Base-by-base conservation (phyloP, 805 yeast genomes). In the Blastobotrys terrestris region DNA sequence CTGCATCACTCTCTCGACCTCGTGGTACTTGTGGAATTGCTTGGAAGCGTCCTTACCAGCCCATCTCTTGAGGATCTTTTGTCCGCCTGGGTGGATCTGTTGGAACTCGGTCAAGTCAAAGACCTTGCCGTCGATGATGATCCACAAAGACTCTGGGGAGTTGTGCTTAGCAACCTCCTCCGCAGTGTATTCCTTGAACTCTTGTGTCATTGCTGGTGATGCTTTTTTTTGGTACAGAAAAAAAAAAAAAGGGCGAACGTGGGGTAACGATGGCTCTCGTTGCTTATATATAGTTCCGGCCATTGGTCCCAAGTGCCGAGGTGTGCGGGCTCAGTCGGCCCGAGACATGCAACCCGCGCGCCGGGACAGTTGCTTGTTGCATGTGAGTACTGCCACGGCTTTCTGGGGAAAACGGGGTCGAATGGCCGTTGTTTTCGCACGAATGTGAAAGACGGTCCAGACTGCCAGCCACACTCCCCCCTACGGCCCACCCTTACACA, bases 21-120 rank as follows among this genome's bases (percentile, higher is more conserved):
- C 72, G 62, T 77, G 81, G 63, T 72, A 72, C 58, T 73, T 70
- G 62, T 69, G 69, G 64, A 85, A 85, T 21, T 84, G 81, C 64
- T 79, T 85, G 31, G 89, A 79, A 39, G 87, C 86, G 65, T 85
- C 90, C 55, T 70, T 73, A 2, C 94, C 95, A 16, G 94, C 97
- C 61, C 87, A 87, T 56, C 84, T 84, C 55, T 82, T 68, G 44
- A 92, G 77, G 52, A 92, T 87, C 63, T 84, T 81, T 50, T 80
- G 77, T 3, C 87, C 87, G 58, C 86, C 86, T 2, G 98, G 98
- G 68, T 92, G 98, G 47, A 78, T 81, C 15, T 79, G 76, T 51
- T 85, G 74, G 68, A 91, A 90, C 35, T 74, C 72, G 4, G 92
- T 77, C 31, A 86, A 77, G 67, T 88, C 84, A 67, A 83, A 88